phyloP scores from a whole-genome alignment of 106 monocot species.

The Narthecium ossifragum region DNA sequence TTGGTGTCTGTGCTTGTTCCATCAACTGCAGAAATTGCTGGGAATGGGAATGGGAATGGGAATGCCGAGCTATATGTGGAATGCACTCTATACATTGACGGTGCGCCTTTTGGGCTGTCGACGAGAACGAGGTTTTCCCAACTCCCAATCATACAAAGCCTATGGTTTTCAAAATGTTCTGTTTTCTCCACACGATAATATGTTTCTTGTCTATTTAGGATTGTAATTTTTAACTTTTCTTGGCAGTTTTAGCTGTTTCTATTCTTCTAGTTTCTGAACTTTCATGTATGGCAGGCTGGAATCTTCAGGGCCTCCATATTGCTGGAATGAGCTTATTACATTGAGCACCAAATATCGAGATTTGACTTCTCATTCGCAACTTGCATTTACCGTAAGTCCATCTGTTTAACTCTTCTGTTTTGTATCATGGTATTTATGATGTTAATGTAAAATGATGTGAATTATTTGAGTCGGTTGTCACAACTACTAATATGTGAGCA shows the following conservation, averaged over 20 bases:
- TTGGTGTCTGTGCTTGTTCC: slow-evolving; percentile 18
- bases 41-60: slow-evolving; percentile 13
- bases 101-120: slow-evolving; percentile 67
- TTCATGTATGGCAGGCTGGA: slow-evolving; percentile 50
- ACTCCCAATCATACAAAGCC: no score
- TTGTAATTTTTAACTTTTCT: neutral
- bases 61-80: slow-evolving; percentile 76
- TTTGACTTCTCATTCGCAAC: slow-evolving; percentile 77
- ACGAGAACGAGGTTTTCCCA: slow-evolving; percentile 50
- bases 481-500: no score
- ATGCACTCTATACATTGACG: slow-evolving; percentile 73
- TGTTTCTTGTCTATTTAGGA: neutral
- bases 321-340: slow-evolving; percentile 88
- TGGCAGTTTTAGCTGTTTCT: neutral
- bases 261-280: neutral
- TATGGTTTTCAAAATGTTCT: no score
- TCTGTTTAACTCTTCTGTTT: neutral
- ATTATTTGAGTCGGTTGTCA: no score
- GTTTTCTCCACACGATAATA: no score
- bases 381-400: slow-evolving; percentile 71
- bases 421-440: no score
- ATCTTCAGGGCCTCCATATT: slow-evolving; percentile 66
- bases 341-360: slow-evolving; percentile 92
- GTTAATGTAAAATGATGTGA: no score
- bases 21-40: no score